Conservation (phyloP, 441 rosid genomes). For the Biscutella laevigata region DNA sequence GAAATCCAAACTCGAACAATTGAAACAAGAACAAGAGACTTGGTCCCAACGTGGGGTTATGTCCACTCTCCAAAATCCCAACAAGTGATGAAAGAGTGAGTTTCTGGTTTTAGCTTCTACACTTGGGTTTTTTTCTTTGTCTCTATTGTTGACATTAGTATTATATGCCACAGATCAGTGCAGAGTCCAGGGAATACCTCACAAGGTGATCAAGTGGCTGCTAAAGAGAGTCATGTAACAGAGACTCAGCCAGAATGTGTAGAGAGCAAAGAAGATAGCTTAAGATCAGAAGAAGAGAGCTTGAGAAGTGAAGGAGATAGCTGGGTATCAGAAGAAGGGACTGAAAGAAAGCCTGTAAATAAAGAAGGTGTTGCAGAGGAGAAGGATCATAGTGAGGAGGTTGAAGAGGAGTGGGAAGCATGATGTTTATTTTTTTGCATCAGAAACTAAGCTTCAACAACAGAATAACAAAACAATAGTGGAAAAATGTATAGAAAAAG, state of each 20-base stretch:
- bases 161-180: conserved; percentile 5
- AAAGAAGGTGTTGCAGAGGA: conserved; percentile 15
- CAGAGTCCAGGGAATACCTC: conserved; percentile 5
- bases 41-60: conserved; percentile 62
- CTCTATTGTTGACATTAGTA: conserved; percentile 9
- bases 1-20: conserved; percentile 43
- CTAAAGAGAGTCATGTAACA: conserved; percentile 5
- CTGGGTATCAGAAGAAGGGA: conserved; percentile 13
- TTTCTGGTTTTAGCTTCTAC: not conserved
- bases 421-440: not conserved
- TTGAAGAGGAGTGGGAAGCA: not conserved
- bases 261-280: conserved; percentile 12
- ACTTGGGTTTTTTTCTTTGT: not conserved
- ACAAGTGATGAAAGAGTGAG: conserved; percentile 44
- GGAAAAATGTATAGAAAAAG: too few relatives aligned
- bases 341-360: conserved; percentile 8
- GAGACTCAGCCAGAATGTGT: conserved; percentile 7
- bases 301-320: too few relatives aligned
- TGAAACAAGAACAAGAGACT: conserved; percentile 59
- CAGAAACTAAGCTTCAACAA: too few relatives aligned
- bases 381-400: conserved; percentile 3
- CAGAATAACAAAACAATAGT: too few relatives aligned
- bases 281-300: not conserved
- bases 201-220: not conserved
- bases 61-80: conserved; percentile 35